A percentile compares a stretch with the other conserved stretches of the same genome.
Conservation (phyloP, 23 red algal species). For the Gracilaria domingensis region DNA sequence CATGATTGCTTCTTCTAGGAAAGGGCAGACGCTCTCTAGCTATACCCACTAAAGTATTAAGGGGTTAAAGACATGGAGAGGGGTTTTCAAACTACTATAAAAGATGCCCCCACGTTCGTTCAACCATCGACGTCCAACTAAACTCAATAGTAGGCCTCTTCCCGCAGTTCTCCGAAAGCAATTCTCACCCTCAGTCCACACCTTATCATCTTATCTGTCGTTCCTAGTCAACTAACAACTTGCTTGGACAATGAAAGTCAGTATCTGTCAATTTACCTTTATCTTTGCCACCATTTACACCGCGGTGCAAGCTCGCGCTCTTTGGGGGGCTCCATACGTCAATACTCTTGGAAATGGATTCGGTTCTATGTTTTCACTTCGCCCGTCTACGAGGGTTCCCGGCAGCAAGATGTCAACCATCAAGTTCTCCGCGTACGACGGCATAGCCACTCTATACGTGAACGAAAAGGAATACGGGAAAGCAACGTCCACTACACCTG, state of each 20-base stretch:
- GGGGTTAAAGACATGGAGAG: not conserved
- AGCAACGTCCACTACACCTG: not conserved
- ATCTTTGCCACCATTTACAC: not conserved
- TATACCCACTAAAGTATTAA: not conserved
- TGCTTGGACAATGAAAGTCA: not conserved
- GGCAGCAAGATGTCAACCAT: constrained; percentile 3
- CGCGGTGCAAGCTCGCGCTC: not conserved
- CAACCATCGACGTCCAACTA: not conserved
- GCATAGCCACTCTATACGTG: not conserved
- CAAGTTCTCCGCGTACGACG: not conserved
- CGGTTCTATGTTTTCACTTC: constrained; percentile 6
- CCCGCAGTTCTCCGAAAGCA: not conserved
- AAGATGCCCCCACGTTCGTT: not conserved
- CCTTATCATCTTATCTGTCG: not conserved
- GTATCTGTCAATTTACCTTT: no score
- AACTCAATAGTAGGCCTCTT: not conserved
- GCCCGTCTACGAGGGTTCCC: not conserved
- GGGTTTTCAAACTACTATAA: not conserved
- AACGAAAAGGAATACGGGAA: not conserved
- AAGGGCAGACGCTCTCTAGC: not conserved
- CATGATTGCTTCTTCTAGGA: not conserved
- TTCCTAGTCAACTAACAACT: not conserved
- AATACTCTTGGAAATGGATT: constrained; percentile 1
- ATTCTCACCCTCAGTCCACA: not conserved
- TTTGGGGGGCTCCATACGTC: not conserved